Percentiles rank a stretch among this genome's conserved stretches.
These are phyloP conservation scores for Onygena corvina DNA, from an alignment of 2,329 filamentous ascomycete species.

Conservation along the genomic window DNA sequence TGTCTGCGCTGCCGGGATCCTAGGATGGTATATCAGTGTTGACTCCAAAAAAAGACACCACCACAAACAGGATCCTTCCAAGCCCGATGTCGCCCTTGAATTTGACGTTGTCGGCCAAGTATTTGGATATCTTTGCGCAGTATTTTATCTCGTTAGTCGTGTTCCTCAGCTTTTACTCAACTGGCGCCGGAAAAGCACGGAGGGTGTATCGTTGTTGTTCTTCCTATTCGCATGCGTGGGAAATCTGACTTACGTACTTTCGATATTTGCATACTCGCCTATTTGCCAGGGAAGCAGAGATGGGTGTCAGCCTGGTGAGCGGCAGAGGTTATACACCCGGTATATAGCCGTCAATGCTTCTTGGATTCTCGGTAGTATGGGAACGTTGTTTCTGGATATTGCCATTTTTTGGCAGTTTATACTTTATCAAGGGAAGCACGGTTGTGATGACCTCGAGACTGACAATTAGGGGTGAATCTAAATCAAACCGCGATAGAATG, in stretches of 20 bases:
- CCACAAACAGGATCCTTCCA: slow-evolving; percentile 18
- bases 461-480: too few relatives aligned
- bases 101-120: slow-evolving; percentile 74
- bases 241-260: slow-evolving; percentile 85
- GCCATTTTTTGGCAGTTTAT: slow-evolving; percentile 88
- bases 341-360: slow-evolving; percentile 85
- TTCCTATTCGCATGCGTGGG: slow-evolving; percentile 94
- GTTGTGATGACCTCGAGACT: slow-evolving; percentile 15
- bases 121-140: slow-evolving; percentile 86
- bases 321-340: slow-evolving; percentile 53
- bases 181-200: slow-evolving; percentile 80
- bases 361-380: slow-evolving; percentile 81
- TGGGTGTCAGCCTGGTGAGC: slow-evolving; percentile 55
- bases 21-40: slow-evolving; percentile 71
- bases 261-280: slow-evolving; percentile 81
- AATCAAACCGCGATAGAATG: too few relatives aligned
- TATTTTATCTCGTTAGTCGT: slow-evolving; percentile 77
- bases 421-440: slow-evolving; percentile 49
- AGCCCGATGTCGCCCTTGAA: slow-evolving; percentile 37
- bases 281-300: slow-evolving; percentile 40
- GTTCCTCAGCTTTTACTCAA: slow-evolving; percentile 86
- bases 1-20: slow-evolving; percentile 68
- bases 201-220: slow-evolving; percentile 86
- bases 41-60: slow-evolving; percentile 28
- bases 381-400: slow-evolving; percentile 73